Evolutionary conservation across 768 basidiomycete genomes (phyloP).

Genomic region (Boletus patriciae): DNA sequence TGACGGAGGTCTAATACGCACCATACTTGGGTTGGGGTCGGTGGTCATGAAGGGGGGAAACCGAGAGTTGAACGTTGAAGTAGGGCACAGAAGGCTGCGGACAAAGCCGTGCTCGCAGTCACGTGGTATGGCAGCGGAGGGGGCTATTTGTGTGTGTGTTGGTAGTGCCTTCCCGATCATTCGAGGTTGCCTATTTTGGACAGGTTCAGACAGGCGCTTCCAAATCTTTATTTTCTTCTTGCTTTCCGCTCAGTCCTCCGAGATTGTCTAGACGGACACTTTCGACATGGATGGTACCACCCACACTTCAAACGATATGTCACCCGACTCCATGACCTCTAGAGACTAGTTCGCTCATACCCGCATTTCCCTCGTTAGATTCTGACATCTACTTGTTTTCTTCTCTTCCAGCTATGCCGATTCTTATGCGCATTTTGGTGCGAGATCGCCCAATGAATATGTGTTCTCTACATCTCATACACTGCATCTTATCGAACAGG

Average conservation of each 20-base stretch:
- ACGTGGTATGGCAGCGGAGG: conserved; percentile 17
- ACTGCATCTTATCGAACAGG: conserved; percentile 45
- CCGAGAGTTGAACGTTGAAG: conserved; percentile 8
- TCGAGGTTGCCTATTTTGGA: conserved; percentile 8
- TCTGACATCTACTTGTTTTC: conserved; percentile 40
- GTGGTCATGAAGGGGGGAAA: conserved; percentile 24
- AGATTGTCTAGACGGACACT: conserved; percentile 4
- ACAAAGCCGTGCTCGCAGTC: conserved; percentile 1
- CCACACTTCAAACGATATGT: conserved; percentile 26
- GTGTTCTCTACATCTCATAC: conserved; percentile 4
- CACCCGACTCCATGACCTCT: conserved; percentile 67
- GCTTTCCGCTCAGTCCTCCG: neutral
- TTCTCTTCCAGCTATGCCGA: conserved; percentile 77
- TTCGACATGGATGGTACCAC: conserved; percentile 32
- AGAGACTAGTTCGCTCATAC: conserved; percentile 76
- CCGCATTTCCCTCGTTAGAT: conserved; percentile 28
- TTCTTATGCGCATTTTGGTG: conserved; percentile 94
- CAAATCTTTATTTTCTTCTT: neutral
- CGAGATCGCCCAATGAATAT: conserved; percentile 20
- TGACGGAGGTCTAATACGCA: conserved; percentile 1
- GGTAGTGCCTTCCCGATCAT: conserved; percentile 11
- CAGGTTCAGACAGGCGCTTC: neutral
- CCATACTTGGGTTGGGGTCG: conserved; percentile 28
- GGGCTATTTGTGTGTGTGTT: conserved; percentile 15
- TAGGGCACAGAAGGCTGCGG: conserved; percentile 11